Conservation (phyloP, 2,329 filamentous ascomycete species). For the Epichloe uncinata region DNA sequence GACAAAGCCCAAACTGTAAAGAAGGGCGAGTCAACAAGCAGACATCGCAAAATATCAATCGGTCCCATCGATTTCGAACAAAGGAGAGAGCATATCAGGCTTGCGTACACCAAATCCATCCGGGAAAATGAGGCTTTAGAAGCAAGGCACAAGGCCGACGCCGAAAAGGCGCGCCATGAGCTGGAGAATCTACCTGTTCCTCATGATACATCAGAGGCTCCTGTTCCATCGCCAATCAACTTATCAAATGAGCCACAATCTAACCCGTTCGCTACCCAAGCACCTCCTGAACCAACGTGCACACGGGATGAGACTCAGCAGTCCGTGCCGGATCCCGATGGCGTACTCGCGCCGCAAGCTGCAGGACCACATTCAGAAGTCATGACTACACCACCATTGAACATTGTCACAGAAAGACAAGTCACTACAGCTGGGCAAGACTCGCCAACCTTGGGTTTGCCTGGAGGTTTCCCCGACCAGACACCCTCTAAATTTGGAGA, state of each 20-base stretch:
- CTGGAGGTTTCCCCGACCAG: constrained; percentile 43
- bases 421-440: constrained; percentile 24
- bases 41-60: constrained; percentile 44
- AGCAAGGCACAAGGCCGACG: constrained; percentile 36
- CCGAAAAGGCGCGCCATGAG: constrained; percentile 35
- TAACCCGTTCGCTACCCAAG: not conserved
- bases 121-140: constrained; percentile 55
- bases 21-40: constrained; percentile 24
- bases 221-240: not conserved
- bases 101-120: constrained; percentile 76
- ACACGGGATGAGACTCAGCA: not conserved
- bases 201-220: not conserved
- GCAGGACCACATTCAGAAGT: not conserved
- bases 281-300: not conserved
- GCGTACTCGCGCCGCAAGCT: not conserved
- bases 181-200: constrained; percentile 25
- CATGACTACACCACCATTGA: constrained; percentile 2
- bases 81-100: constrained; percentile 66
- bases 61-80: constrained; percentile 77
- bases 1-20: constrained; percentile 30
- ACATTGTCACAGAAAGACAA: not conserved
- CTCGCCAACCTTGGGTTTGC: constrained; percentile 54
- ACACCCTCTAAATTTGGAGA: constrained; percentile 27
- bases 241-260: not conserved
- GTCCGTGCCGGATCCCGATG: not conserved